Base-by-base conservation (phyloP, 2,329 filamentous ascomycete species). In the Aspergillus fischeri region DNA sequence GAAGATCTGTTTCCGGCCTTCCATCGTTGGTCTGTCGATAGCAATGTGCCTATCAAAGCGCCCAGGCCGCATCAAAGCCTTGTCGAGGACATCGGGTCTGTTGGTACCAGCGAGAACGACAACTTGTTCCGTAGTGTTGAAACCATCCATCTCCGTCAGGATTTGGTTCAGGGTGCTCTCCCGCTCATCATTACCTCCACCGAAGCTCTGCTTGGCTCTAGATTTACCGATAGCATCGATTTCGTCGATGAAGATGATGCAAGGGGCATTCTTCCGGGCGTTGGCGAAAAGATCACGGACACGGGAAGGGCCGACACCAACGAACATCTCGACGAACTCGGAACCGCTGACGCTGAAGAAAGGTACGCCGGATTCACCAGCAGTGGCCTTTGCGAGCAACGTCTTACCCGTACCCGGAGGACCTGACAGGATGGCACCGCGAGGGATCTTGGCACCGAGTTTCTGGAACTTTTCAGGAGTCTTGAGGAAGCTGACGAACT, bases 321-420 rank as follows among this genome's bases (percentile, higher is more conserved):
- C 94, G 72, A 99, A 99, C 93, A 99, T 99, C 78, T 99, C 94
- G 32, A 99, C 93, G 71, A 99, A 99, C 74, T 99, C 94, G 51
- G 94, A 99, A 72, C 94, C 94, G 74, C 92, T 97, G 67, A 99
- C 94, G 69, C 91, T 96, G 83, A 92, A 99, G 83, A 99, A 99
- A 0, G 94, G 94, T 32, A 99, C 94, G 47, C 90, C 89, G 27
- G 94, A 97, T 78, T 99, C 94, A 72, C 94, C 94, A 52, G 94
- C 94, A 9, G 94, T 99, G 14, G 94, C 94, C 80, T 99, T 99
- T 61, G 94, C 94, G 49, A 99, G 85, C 60, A 99, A 80, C 2
- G 94, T 99, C 80, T 99, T 99, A 86, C 94, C 94, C 50, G 94
- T 99, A 81, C 94, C 94, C 2, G 94, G 94, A 53, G 94, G 94